Evolutionary conservation across 768 basidiomycete species (phyloP).

Genomic region (Amanita pseudoporphyria): DNA sequence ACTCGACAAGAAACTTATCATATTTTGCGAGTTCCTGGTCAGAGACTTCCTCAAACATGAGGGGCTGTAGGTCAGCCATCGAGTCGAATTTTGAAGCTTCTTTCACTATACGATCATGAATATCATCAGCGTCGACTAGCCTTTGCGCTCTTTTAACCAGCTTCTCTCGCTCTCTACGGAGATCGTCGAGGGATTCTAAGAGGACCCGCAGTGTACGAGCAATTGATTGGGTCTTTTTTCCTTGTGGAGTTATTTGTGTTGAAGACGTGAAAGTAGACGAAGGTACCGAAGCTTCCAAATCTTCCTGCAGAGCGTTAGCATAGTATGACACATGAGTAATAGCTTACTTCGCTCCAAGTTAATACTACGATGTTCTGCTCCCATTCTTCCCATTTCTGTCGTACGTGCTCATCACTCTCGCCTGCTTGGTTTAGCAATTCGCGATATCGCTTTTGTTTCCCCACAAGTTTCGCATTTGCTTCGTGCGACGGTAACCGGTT

Average conservation of each 20-base stretch:
- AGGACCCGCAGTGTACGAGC: conserved; percentile 63
- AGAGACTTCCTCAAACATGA: conserved; percentile 80
- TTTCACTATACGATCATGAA: conserved; percentile 55
- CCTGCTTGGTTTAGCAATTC: conserved; percentile 62
- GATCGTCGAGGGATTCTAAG: conserved; percentile 73
- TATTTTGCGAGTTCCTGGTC: conserved; percentile 78
- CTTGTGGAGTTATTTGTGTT: conserved; percentile 25
- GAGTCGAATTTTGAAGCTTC: conserved; percentile 59
- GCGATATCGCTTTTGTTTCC: conserved; percentile 64
- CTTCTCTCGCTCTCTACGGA: conserved; percentile 50
- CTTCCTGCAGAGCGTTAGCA: conserved; percentile 31
- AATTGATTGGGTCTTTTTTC: conserved; percentile 45
- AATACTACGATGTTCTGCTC: conserved; percentile 61
- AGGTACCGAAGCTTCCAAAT: conserved; percentile 59
- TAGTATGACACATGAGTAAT: neutral
- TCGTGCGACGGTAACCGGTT: conserved; percentile 63
- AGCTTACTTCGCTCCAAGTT: conserved; percentile 53
- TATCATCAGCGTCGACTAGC: conserved; percentile 60
- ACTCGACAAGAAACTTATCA: conserved; percentile 59
- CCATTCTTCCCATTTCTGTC: conserved; percentile 87
- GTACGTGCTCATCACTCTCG: conserved; percentile 67
- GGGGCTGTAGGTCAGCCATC: conserved; percentile 64
- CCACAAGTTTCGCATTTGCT: conserved; percentile 65
- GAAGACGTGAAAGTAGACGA: conserved; percentile 39
- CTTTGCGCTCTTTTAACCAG: conserved; percentile 56